Conservation (phyloP, 306 rosid genomes). For the Quercus suber region DNA sequence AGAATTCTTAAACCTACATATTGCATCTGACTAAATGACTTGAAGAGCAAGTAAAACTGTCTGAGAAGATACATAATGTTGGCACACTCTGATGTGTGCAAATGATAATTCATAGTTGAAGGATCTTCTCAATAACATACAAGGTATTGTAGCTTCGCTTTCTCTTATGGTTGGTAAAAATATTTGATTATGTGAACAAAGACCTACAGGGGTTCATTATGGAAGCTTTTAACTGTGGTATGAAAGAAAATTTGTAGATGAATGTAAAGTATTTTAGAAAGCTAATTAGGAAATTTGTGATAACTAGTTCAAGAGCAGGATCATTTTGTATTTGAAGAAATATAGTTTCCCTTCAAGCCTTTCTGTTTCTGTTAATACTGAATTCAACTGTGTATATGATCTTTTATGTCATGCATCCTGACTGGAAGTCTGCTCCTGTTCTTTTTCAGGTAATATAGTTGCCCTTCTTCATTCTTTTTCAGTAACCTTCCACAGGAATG, state of each 20-base stretch:
- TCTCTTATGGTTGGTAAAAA: not conserved
- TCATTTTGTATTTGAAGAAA: not conserved
- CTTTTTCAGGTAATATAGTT: slow-evolving; percentile 73
- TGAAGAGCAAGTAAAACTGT: not conserved
- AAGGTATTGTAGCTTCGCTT: not conserved
- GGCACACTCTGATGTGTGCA: not conserved
- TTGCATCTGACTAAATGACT: not conserved
- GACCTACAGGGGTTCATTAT: not conserved
- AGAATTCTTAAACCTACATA: not conserved
- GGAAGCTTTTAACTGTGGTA: not conserved
- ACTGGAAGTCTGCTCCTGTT: slow-evolving; percentile 20
- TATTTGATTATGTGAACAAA: not conserved
- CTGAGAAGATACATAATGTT: not conserved
- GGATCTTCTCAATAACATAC: no score
- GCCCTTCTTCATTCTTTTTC: slow-evolving; percentile 92
- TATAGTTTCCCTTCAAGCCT: not conserved
- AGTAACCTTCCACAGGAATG: slow-evolving; percentile 96
- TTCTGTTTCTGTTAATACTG: not conserved
- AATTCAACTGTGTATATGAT: not conserved
- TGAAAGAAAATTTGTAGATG: not conserved
- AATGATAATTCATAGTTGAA: not conserved
- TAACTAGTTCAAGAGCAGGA: not conserved
- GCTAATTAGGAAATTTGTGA: not conserved
- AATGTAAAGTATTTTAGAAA: not conserved
- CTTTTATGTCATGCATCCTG: not conserved